Conservation (phyloP, 2,329 filamentous ascomycete species). For the Botrytis elliptica region DNA sequence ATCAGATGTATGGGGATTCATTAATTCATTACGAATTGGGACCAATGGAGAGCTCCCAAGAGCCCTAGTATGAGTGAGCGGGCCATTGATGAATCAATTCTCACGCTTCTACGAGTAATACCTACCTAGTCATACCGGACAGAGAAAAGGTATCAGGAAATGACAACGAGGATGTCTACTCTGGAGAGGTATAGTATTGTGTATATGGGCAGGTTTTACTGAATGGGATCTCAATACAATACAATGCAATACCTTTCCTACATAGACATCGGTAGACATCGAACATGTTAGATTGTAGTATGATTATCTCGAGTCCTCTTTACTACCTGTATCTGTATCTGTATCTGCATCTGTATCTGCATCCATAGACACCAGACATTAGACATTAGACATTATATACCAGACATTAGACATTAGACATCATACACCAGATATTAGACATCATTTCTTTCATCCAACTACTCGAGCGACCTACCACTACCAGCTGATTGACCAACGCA, state of each 20-base stretch:
- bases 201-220: not conserved
- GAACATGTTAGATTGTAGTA: not conserved
- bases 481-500: not conserved
- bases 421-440: not conserved
- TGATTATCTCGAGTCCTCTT: not conserved
- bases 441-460: not conserved
- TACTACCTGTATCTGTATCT: too few relatives aligned
- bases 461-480: too few relatives aligned
- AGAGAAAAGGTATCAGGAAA: not conserved
- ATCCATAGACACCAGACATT: too few relatives aligned
- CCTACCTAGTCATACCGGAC: not conserved
- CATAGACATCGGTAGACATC: too few relatives aligned
- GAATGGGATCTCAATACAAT: not conserved
- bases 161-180: not conserved
- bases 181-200: not conserved
- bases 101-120: not conserved
- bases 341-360: too few relatives aligned
- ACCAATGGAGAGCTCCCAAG: not conserved
- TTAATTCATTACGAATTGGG: not conserved
- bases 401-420: not conserved
- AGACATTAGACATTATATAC: too few relatives aligned
- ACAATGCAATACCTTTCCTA: too few relatives aligned
- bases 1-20: not conserved
- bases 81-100: not conserved
- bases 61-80: not conserved